A percentile compares a stretch with the other conserved stretches of the same genome.
These are phyloP conservation scores for Ilyonectria robusta DNA, from an alignment of 2,329 filamentous ascomycete genomes.

Conservation along the genomic window DNA sequence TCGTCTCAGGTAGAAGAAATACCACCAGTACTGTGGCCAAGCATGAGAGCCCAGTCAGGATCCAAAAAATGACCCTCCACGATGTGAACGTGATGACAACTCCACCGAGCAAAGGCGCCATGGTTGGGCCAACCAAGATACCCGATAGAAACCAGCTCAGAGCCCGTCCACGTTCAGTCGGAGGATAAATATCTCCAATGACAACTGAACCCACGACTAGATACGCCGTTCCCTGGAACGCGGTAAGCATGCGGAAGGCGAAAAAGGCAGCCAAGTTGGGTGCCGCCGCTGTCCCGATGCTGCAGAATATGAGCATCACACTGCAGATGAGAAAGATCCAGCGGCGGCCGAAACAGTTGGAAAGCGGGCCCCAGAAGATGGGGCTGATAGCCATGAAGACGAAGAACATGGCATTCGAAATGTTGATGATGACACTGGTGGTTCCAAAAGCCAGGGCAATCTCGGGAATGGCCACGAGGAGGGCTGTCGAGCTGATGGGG, in stretches of 20 bases:
- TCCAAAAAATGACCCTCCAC: slow-evolving; percentile 80
- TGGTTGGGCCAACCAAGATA: slow-evolving; percentile 75
- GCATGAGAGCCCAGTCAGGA: slow-evolving; percentile 75
- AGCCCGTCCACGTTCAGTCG: slow-evolving; percentile 75
- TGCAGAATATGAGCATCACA: slow-evolving; percentile 73
- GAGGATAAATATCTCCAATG: slow-evolving; percentile 70
- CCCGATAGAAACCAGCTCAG: slow-evolving; percentile 77
- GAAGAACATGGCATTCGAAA: slow-evolving; percentile 79
- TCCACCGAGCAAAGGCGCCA: slow-evolving; percentile 76
- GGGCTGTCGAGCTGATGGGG: slow-evolving; percentile 37
- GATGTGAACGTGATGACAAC: slow-evolving; percentile 77
- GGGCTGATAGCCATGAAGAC: slow-evolving; percentile 78
- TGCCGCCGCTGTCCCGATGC: slow-evolving; percentile 75
- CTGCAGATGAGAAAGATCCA: slow-evolving; percentile 50
- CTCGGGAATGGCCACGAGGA: slow-evolving; percentile 41
- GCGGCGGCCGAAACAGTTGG: slow-evolving; percentile 69
- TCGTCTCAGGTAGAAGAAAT: slow-evolving; percentile 77
- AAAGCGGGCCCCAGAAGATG: slow-evolving; percentile 77
- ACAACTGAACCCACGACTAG: slow-evolving; percentile 76
- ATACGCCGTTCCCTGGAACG: slow-evolving; percentile 79
- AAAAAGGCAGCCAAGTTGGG: slow-evolving; percentile 77
- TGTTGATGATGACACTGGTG: slow-evolving; percentile 63
- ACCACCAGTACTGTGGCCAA: slow-evolving; percentile 68
- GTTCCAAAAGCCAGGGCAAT: slow-evolving; percentile 37
- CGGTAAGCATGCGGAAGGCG: slow-evolving; percentile 77